Evolutionary conservation across 192 early-diverging fungal species (phyloP), one percentile per base, ranked within the genome.

Genomic region (Oehlia diaphana): DNA sequence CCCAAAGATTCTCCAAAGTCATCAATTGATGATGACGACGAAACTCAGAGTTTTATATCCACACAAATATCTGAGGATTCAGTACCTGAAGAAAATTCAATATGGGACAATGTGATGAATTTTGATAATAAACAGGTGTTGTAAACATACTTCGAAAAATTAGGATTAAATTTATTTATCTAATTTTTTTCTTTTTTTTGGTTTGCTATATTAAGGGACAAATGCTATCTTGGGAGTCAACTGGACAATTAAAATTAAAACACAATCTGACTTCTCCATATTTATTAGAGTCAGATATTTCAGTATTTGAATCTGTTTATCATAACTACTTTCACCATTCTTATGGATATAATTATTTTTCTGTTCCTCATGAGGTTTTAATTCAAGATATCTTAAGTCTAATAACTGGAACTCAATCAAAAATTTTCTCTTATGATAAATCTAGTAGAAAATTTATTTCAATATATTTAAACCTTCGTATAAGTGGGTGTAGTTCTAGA

Each of bases 161-260:
- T 28, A 37, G 9, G 44, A 12, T n/a, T 2, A 37, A 3, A 37
- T 63, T 76, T 76, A 19, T 28, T 76, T 37, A 37, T 35, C n/a
- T 19, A 26, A 31, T 74, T 28, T 44, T 16, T 39, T 44, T 47
- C 10, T 28, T 23, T 28, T 65, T 2, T 10, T 35, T 13, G 31
- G 31, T 31, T 31, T 31, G 31, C 7, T 71, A 5, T 4, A 21
- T 74, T 16, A 9, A 75, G 74, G 44, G 58, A 39, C 61, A 78
- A 63, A 69, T 79, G 4, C 13, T 71, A n/a, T 69, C 77, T 26
- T 79, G 77, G 77, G 77, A 79, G 12, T 39, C 68, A 71, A 79
- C 26, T 28, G 66, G 58, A 39, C 44, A 16, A 62, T 14, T 47
- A 21, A 62, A 37, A 28, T 70, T 44, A 26, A 6, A 37, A n/a